Percentiles rank a stretch among this genome's conserved stretches.
Evolutionary conservation across 805 yeast genomes (phyloP).

Genomic region (Candida nitratophila): DNA sequence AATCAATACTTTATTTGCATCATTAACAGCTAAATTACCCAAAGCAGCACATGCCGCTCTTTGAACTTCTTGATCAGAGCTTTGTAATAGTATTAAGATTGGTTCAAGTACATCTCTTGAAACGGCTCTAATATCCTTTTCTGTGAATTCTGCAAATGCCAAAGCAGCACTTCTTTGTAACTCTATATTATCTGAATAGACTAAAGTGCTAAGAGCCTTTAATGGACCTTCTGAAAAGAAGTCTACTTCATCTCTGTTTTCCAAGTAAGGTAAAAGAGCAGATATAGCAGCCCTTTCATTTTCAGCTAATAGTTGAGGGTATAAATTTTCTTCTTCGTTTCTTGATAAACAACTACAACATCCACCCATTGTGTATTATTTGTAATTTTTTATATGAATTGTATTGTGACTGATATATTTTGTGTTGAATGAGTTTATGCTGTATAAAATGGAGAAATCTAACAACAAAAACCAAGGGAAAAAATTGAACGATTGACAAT

Average conservation of each 20-base stretch:
- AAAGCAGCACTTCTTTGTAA: conserved; percentile 95
- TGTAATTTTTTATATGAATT: background rate
- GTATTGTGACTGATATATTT: no score
- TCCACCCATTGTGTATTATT: conserved; percentile 35
- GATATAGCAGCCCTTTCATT: conserved; percentile 96
- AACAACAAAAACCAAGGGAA: no score
- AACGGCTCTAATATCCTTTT: conserved; percentile 88
- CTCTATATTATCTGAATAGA: conserved; percentile 90
- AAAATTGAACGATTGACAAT: no score
- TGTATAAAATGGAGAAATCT: no score
- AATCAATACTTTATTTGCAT: conserved; percentile 84
- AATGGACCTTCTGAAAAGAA: conserved; percentile 83
- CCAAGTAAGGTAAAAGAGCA: conserved; percentile 79
- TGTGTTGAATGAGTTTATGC: no score
- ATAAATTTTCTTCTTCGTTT: conserved; percentile 46
- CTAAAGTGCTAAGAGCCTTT: conserved; percentile 84
- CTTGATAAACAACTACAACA: conserved; percentile 41
- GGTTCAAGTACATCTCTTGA: conserved; percentile 91
- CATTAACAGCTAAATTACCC: conserved; percentile 96
- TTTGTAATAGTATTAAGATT: conserved; percentile 77
- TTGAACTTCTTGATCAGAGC: conserved; percentile 89
- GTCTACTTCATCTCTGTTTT: conserved; percentile 82
- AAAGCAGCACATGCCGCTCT: conserved; percentile 98
- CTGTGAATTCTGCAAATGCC: conserved; percentile 98
- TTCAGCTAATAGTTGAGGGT: conserved; percentile 83